phyloP scores from a whole-genome alignment of 495 filamentous ascomycete species.

The Penicillium lividum region DNA sequence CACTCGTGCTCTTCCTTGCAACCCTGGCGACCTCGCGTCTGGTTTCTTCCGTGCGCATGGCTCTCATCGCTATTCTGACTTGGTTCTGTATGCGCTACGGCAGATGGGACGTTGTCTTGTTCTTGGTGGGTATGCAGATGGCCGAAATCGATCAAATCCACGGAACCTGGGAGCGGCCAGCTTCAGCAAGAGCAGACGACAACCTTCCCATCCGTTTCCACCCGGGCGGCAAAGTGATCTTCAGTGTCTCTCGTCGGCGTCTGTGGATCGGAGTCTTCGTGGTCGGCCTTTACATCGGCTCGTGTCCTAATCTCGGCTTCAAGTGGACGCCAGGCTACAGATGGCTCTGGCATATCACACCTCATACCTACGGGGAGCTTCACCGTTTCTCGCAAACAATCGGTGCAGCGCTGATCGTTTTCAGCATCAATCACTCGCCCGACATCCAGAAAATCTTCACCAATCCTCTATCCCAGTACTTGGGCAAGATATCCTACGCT shows the following conservation, averaged over 20 bases:
- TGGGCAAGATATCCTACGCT: conserved; percentile 61
- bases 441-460: conserved; percentile 57
- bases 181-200: conserved; percentile 12
- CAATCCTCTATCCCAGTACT: conserved; percentile 58
- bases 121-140: conserved; percentile 59
- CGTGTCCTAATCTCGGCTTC: conserved; percentile 44
- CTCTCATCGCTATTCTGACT: conserved; percentile 44
- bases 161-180: conserved; percentile 39
- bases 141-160: conserved; percentile 58
- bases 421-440: conserved; percentile 53
- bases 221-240: conserved; percentile 29
- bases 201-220: conserved; percentile 26
- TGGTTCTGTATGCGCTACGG: conserved; percentile 59
- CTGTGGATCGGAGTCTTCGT: conserved; percentile 56
- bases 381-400: conserved; percentile 52
- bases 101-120: conserved; percentile 61
- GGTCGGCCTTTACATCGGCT: conserved; percentile 46
- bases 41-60: conserved; percentile 45
- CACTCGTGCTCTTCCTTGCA: conserved; percentile 63
- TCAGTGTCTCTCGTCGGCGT: conserved; percentile 46
- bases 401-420: conserved; percentile 56
- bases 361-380: conserved; percentile 43
- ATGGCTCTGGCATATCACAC: conserved; percentile 44
- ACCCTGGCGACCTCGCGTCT: conserved; percentile 57
- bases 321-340: conserved; percentile 49